Base-by-base conservation (phyloP, 176 grass and related monocot species). In the Paspalum notatum region DNA sequence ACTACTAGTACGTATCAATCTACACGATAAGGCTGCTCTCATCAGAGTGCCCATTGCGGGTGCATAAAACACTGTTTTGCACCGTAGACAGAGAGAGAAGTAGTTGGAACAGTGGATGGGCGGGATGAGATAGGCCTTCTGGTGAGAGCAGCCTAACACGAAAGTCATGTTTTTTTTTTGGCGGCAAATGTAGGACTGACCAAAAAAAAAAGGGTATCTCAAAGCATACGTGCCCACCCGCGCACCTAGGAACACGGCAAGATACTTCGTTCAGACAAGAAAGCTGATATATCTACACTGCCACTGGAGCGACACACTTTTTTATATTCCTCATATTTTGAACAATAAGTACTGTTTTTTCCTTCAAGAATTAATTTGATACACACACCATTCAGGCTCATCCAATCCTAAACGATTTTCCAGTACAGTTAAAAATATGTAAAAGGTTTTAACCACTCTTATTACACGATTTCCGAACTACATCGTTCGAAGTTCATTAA, bases 201-300 rank as follows among this genome's bases (percentile, higher is more conserved):
- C n/a, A 72, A 62, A 87, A 53, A 18, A 37, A 13, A 71, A 18
- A 16, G 39, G 18, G 55, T 77, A 83, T 88, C 86, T 59, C 74
- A 88, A 79, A 83, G 80, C 74, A 38, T 64, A 68, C 54, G 76
- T 38, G 75, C 57, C 67, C 75, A 10, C 63, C 52, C 78, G 68
- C 76, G 38, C 44, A 68, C 68, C 46, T 55, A 27, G 12, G 7
- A 47, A 13, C 37, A 37, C 22, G 22, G 38, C 44, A 24, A 66
- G 45, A 79, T 45, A 37, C 70, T 68, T 84, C 13, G 52, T 42
- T 46, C 48, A 42, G 22, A 74, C 9, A 2, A 38, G 9, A 74
- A 88, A 88, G 75, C 24, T 74, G 80, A 56, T 48, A 62, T 48
- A 24, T 65, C 49, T 44, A 12, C n/a, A 62, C 26, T 32, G 32